Evolutionary conservation across 2,329 filamentous ascomycete species (phyloP), one percentile per base, ranked within the genome.

Genomic region (Chaetomium sp.): DNA sequence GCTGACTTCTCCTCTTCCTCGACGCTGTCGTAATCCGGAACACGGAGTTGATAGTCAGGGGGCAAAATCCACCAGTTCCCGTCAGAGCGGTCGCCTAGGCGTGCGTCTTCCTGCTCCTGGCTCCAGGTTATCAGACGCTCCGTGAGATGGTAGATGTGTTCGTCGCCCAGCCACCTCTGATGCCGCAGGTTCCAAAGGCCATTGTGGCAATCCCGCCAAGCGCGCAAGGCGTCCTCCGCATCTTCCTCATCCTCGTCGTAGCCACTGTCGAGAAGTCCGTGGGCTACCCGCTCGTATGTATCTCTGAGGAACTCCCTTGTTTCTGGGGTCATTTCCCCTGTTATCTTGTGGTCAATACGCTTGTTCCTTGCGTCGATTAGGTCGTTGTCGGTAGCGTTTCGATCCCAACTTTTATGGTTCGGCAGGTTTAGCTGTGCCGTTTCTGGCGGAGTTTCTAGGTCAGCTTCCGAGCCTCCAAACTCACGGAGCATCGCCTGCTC

Each of bases 101-200:
- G 58, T 12, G 65, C 62, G 4, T 13, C 13, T 8, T n/a, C 25
- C 3, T 65, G 54, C 12, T 56, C 57, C n/a, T 67, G 65, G 10
- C 29, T 21, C 60, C 55, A 63, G 3, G 50, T 42, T 1, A 65
- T 3, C 6, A 67, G 57, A n/a, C 59, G 35, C 10, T 42, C 29
- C 4, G 57, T 12, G 10, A 65, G 56, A 7, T 56, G n/a, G 47
- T 50, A 60, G 25, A 65, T 5, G 1, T 65, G 29, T 8, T 53
- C 42, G 1, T 5, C 35, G 1, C 23, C 27, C 25, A 65, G 19
- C 19, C 31, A 62, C 1, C 45, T 27, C 2, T 5, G 1, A 2
- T 16, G 1, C 12, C 65, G 49, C 4, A 38, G 42, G 0, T 8
- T 13, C 2, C 4, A 23, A 27, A 67, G 51, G 3, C 59, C 65